Evolutionary conservation across 2,329 filamentous ascomycete species (phyloP), one percentile per base, ranked within the genome.

Genomic region (Fusarium virguliforme): DNA sequence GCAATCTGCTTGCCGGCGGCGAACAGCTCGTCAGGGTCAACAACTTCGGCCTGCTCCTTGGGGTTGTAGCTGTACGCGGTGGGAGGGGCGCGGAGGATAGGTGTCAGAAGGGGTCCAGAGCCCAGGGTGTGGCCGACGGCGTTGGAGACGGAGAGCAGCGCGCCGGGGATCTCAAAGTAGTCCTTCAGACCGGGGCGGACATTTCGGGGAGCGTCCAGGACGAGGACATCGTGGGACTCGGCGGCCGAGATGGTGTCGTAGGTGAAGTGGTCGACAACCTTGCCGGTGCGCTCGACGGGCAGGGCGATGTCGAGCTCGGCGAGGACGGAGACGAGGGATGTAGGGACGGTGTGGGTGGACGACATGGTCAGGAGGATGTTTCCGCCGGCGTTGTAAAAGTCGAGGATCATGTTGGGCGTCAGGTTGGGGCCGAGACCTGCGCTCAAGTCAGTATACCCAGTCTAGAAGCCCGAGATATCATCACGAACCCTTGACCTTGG

Each of bases 221-320:
- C 87, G 48, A 99, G 86, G 32, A 97, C 93, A 82, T 98, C 94
- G 82, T 99, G 96, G 78, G 90, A 89, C 71, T 98, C 94, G 55
- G 90, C 79, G 5, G 95, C 92, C 41, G 92, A 94, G 34, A 88
- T 75, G 62, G 88, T 86, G 78, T 98, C 95, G 83, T 96, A 96
- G 84, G 94, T 92, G 89, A 98, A 98, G 85, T 99, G 96, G 83
- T 98, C 96, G 68, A 98, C 91, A 6, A 97, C 92, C 64, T 95
- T 85, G 63, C 93, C 91, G 62, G 92, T 94, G 77, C 95, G 93
- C 82, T 97, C 95, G 37, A 89, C 83, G 40, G 96, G 94, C n/a
- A 98, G 89, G 73, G 91, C 86, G 77, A 99, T 92, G 79, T 98
- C 95, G 80, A 98, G 87, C 83, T 98, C 94, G 76, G 93, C 85